Percentiles rank a stretch among this genome's conserved stretches.
phyloP scores from a whole-genome alignment of 257 asterid species.

The Solanum chilense region DNA sequence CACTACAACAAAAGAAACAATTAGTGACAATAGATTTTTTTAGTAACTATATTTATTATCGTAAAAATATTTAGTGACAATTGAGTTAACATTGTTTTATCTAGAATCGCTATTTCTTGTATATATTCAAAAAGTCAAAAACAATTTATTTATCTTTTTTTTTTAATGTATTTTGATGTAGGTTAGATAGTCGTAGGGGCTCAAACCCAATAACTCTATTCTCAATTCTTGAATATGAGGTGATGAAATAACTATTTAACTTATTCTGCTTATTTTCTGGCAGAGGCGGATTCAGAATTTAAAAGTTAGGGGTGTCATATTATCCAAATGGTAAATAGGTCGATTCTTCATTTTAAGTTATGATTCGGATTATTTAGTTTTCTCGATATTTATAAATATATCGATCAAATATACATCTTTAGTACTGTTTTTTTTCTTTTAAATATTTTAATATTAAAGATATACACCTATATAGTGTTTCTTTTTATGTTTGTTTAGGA shows the following conservation, averaged over 20 bases:
- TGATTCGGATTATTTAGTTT: too few species aligned
- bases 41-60: neutral
- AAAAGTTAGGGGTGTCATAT: too few species aligned
- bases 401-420: too few species aligned
- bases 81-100: neutral
- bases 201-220: neutral
- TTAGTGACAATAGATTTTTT: neutral
- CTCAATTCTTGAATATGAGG: neutral
- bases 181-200: neutral
- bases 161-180: neutral
- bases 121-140: neutral
- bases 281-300: too few species aligned
- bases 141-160: neutral
- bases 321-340: accelerated
- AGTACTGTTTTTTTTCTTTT: too few species aligned
- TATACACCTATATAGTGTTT: too few species aligned
- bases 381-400: too few species aligned
- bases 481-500: too few species aligned
- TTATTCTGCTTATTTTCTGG: neutral
- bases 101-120: neutral
- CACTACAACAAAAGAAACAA: neutral
- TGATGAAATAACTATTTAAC: neutral
- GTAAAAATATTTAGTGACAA: neutral
- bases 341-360: too few species aligned
- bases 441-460: too few species aligned